Evolutionary conservation across 169 alveolate genomes (phyloP), one percentile per base, ranked within the genome.

Genomic region (Eimeria brunetti): DNA sequence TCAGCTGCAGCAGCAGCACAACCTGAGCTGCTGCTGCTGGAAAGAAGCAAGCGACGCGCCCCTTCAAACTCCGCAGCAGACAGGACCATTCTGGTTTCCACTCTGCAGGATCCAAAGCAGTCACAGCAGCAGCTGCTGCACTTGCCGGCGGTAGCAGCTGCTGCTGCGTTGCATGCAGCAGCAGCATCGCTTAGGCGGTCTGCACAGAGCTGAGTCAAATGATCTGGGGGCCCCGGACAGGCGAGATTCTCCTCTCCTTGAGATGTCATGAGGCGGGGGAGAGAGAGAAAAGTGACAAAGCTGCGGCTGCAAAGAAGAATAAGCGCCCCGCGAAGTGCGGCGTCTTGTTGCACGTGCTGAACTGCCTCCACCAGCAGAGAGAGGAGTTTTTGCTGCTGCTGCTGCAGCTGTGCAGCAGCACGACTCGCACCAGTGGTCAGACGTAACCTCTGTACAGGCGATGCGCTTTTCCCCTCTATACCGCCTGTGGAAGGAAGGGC

Each of bases 341-440:
- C 6, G 22, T 7, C 14, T 12, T 56, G 78, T 36, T 84, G 91
- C 56, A 0, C 56, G 3, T 33, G 58, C 60, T 84, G 80, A 24
- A 60, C 9, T 4, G 91, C 91, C 38, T 58, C 91, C 36, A 84
- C 38, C 9, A 84, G 22, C 22, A 58, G 91, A 58, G 60, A 60
- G 11, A 84, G 78, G 41, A 84, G 80, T n/a, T 20, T 53, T 41
- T 84, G 80, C n/a, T 84, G 91, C 24, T 84, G 91, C 24, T 53
- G 53, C 60, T 84, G 91, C 36, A 84, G 91, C 76, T 84, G 62
- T 27, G n/a, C 78, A 27, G 91, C 91, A 11, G 91, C 91, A 16
- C 78, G 49, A 12, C 38, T 16, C n/a, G 91, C 91, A 33, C 49
- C 60, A 14, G 30, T 33, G 7, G 80, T 38, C 38, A 84, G 62